Percentiles rank a stretch among this genome's conserved stretches.
Conservation (phyloP, 1,284 basidiomycete genomes). For the Cystobasidium pallidum region DNA sequence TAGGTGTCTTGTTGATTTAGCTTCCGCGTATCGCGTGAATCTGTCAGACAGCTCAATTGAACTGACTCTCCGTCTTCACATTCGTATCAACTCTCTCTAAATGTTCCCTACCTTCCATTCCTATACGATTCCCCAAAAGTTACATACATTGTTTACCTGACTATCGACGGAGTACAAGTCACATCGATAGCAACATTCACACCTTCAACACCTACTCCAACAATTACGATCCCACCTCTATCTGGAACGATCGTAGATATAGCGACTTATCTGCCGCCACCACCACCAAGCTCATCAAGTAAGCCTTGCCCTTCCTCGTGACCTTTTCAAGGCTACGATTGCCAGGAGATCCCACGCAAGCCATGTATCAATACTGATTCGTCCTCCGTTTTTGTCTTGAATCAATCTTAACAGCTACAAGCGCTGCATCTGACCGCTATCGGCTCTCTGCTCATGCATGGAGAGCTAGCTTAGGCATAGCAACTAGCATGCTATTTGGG, state of each 20-base stretch:
- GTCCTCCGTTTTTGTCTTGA: background rate
- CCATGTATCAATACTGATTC: background rate
- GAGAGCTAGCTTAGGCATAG: background rate
- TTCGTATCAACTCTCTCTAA: too few species aligned
- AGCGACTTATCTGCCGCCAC: constrained; percentile 24
- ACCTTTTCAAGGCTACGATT: background rate
- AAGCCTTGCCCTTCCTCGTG: background rate
- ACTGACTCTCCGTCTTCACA: too few species aligned
- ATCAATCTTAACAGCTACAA: background rate
- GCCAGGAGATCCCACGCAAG: too few species aligned
- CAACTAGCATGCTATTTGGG: background rate
- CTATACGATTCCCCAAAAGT: background rate
- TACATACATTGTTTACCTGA: constrained; percentile 12
- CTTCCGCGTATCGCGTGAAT: too few species aligned
- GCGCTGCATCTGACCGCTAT: background rate
- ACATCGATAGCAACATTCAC: constrained; percentile 6
- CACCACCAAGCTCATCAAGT: constrained; percentile 7
- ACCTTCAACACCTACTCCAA: constrained; percentile 14
- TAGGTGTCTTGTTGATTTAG: too few species aligned
- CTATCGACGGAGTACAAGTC: constrained; percentile 23
- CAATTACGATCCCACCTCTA: constrained; percentile 1
- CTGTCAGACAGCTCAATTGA: too few species aligned
- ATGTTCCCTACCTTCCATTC: background rate
- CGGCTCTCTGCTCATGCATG: background rate
- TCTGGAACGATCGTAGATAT: constrained; percentile 14